Conservation (phyloP, 2,329 filamentous ascomycete species). For the Diaporthe humulicola region DNA sequence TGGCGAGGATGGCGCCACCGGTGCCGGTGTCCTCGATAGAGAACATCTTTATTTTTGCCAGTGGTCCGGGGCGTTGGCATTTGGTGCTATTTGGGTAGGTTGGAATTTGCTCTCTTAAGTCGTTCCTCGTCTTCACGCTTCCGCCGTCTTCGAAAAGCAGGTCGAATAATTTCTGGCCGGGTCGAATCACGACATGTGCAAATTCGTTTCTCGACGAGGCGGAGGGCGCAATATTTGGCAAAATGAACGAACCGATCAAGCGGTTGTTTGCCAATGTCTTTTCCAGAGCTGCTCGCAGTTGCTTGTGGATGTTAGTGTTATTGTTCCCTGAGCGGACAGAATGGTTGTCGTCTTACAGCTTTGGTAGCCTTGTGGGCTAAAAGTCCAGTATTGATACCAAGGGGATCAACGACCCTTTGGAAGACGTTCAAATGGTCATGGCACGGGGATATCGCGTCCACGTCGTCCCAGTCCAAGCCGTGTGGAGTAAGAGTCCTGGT, state of each 20-base stretch:
- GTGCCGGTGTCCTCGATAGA: not conserved
- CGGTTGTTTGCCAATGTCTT: not conserved
- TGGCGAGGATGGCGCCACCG: not conserved
- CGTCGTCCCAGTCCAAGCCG: not conserved
- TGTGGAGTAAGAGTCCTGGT: not conserved
- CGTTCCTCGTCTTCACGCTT: not conserved
- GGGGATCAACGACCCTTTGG: not conserved
- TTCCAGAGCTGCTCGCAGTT: not conserved
- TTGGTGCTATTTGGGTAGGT: not conserved
- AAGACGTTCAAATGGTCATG: slow-evolving; percentile 7
- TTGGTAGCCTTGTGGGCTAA: not conserved
- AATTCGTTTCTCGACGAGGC: too few species aligned
- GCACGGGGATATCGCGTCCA: not conserved
- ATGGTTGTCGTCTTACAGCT: not conserved
- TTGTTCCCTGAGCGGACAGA: too few species aligned
- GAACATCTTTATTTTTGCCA: not conserved
- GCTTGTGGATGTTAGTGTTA: not conserved
- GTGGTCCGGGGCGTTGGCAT: not conserved
- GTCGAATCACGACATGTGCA: not conserved
- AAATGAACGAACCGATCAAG: not conserved
- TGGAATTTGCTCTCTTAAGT: not conserved
- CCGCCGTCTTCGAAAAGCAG: not conserved
- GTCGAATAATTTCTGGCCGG: not conserved
- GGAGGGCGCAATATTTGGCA: not conserved
- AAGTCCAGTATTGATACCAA: slow-evolving; percentile 4